Evolutionary conservation across 768 basidiomycete species (phyloP).

Genomic region (Leccinellum albellum): DNA sequence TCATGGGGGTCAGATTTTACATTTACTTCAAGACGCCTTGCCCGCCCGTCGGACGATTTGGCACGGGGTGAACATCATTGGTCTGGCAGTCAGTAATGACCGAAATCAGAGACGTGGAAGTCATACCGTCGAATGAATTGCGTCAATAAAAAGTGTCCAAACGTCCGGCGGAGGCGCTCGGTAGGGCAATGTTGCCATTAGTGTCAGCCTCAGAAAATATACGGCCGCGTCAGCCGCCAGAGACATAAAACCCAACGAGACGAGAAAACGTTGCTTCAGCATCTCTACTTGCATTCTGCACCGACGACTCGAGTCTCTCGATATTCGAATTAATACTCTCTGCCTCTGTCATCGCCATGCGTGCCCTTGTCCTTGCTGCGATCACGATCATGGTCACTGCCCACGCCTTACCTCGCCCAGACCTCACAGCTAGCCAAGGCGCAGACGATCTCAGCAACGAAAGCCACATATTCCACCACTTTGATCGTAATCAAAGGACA

Average conservation of each 20-base stretch:
- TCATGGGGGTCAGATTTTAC: neutral
- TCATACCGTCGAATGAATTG: neutral
- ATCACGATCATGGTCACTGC: slow-evolving; percentile 16
- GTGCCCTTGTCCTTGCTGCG: slow-evolving; percentile 21
- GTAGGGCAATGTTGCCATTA: neutral
- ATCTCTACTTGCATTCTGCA: neutral
- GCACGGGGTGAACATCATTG: neutral
- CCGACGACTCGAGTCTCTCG: neutral
- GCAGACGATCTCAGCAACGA: slow-evolving; percentile 18
- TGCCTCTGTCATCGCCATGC: slow-evolving; percentile 25
- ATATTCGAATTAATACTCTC: slow-evolving; percentile 8
- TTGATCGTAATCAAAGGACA: slow-evolving; percentile 29
- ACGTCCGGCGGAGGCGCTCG: neutral
- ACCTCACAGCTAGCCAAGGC: slow-evolving; percentile 17
- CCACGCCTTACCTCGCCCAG: slow-evolving; percentile 23
- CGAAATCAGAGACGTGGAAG: neutral
- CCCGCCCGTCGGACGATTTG: neutral
- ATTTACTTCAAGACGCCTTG: neutral
- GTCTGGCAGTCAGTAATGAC: neutral
- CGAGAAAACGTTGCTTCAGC: neutral
- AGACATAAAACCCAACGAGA: slow-evolving; percentile 15
- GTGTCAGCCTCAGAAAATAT: slow-evolving; percentile 17
- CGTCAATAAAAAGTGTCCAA: neutral
- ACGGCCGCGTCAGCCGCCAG: slow-evolving; percentile 21
- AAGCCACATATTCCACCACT: slow-evolving; percentile 25